Percentiles rank a stretch among this genome's conserved stretches.
Conservation (phyloP, 257 asterid species). For the Gentiana macrophylla region DNA sequence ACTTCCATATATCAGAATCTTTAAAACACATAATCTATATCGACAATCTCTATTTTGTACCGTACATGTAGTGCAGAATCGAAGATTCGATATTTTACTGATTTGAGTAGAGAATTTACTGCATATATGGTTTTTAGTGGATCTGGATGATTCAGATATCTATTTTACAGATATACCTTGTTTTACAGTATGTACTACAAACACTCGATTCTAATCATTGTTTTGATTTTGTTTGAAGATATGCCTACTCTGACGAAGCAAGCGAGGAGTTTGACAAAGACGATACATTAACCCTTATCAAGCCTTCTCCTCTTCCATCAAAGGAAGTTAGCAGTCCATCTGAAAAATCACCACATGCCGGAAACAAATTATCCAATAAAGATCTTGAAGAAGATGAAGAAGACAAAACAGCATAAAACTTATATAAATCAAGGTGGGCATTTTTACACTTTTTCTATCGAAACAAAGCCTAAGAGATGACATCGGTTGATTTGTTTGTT, state of each 20-base stretch:
- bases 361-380: slow-evolving; percentile 21
- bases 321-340: slow-evolving; percentile 45
- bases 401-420: slow-evolving; percentile 55
- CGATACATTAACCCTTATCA: slow-evolving; percentile 60
- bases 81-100: too few species aligned
- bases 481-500: too few species aligned
- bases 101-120: too few species aligned
- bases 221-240: slow-evolving; percentile 27
- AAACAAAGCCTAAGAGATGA: too few species aligned
- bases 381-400: slow-evolving; percentile 38
- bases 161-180: too few species aligned
- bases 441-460: neutral
- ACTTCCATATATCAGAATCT: neutral
- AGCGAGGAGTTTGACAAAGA: slow-evolving; percentile 80
- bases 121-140: too few species aligned
- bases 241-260: slow-evolving; percentile 82
- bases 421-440: neutral
- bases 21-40: too few species aligned
- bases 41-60: too few species aligned
- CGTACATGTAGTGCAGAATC: too few species aligned
- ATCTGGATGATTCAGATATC: too few species aligned
- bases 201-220: neutral
- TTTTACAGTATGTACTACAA: too few species aligned
- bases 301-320: slow-evolving; percentile 49
- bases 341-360: slow-evolving; percentile 31